Evolutionary conservation across 768 basidiomycete genomes (phyloP), one percentile per base, ranked within the genome.

Genomic region (Mrakia hoshinonis): DNA sequence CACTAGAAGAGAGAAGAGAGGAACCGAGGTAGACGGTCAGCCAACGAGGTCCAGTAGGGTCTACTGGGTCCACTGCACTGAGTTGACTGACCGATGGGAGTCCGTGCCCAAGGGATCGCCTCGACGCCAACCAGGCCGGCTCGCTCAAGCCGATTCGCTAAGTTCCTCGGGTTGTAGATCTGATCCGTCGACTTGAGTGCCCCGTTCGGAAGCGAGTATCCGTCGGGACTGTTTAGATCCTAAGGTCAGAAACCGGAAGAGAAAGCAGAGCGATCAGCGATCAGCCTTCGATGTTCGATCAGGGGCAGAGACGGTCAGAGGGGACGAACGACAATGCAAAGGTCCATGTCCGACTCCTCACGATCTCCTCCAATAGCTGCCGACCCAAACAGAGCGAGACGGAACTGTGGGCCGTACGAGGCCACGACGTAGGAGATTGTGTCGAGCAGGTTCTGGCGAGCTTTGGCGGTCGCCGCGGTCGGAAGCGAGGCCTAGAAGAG

Each of bases 281-380:
- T n/a, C n/a, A n/a, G n/a, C n/a, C n/a, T n/a, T n/a, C n/a, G n/a
- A n/a, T n/a, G n/a, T n/a, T n/a, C n/a, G n/a, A n/a, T n/a, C n/a
- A n/a, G n/a, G n/a, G n/a, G n/a, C n/a, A n/a, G n/a, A n/a, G n/a
- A n/a, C n/a, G n/a, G n/a, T n/a, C n/a, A n/a, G n/a, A n/a, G 43
- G 4, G 48, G 34, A 65, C 70, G 9, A 5, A 72, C 70, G 34
- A 72, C 52, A 39, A 72, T 31, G 60, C 70, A 72, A 18, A 72
- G 55, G 38, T 72, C 70, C 31, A 72, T 46, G 46, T 72, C 70
- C 4, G 65, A 67, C 55, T 43, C 22, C 36, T 65, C 70, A 22
- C 58, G 36, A 48, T 72, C 70, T 18, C 66, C 70, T 36, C 70
- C 70, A 34, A 66, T 72, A 11, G 63, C 65, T 20, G 64, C 70